Conservation (phyloP, 805 yeast species). For the Saccharomyces paradoxus region DNA sequence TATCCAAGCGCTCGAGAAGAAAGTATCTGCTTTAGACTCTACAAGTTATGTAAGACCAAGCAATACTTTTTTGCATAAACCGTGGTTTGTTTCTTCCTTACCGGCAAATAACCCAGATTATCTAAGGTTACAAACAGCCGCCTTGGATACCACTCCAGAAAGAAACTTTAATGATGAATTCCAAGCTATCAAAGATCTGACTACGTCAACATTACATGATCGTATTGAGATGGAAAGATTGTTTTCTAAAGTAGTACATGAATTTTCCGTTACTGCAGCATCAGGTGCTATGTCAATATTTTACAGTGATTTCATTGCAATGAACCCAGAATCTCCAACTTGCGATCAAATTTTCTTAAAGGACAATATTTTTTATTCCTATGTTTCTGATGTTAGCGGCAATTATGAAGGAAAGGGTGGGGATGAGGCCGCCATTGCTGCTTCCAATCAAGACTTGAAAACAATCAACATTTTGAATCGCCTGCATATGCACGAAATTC, state of each 20-base stretch:
- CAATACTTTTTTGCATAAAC: conserved; percentile 52
- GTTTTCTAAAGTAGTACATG: conserved; percentile 60
- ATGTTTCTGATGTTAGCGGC: conserved; percentile 54
- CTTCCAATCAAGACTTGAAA: conserved; percentile 69
- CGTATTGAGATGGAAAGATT: conserved; percentile 69
- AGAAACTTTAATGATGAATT: conserved; percentile 90
- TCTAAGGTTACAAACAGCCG: conserved; percentile 46
- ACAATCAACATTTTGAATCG: conserved; percentile 63
- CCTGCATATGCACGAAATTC: conserved; percentile 53
- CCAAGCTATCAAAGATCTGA: conserved; percentile 72
- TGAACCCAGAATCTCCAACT: conserved; percentile 68
- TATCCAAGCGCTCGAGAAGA: conserved; percentile 43
- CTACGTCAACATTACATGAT: conserved; percentile 49
- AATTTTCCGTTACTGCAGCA: conserved; percentile 68
- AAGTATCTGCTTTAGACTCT: conserved; percentile 38
- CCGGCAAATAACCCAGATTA: conserved; percentile 42
- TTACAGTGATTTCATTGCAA: conserved; percentile 63
- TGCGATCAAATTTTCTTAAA: conserved; percentile 61
- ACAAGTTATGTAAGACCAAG: conserved; percentile 57
- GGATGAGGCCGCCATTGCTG: conserved; percentile 74
- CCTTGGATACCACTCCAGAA: conserved; percentile 27
- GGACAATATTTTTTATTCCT: conserved; percentile 82
- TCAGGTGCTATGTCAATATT: conserved; percentile 72
- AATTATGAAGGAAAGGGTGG: conserved; percentile 64
- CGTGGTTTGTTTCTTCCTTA: conserved; percentile 55